These are phyloP conservation scores for Amanita jacksonii DNA, from an alignment of 768 basidiomycete genomes.

Conservation along the genomic window DNA sequence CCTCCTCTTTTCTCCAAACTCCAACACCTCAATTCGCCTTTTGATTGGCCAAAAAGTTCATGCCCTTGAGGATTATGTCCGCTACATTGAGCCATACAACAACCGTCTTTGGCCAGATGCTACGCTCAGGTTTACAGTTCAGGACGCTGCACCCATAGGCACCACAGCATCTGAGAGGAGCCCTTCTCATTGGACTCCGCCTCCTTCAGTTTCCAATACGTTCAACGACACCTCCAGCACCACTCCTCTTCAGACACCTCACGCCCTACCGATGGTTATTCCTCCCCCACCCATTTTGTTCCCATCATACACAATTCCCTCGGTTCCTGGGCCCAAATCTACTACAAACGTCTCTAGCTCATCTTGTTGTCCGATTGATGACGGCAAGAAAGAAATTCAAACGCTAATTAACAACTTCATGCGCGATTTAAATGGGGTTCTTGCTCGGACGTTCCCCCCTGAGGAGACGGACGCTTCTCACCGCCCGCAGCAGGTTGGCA, in stretches of 20 bases:
- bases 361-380: no score
- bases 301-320: conserved; percentile 14
- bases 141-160: conserved; percentile 37
- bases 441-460: conserved; percentile 21
- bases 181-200: conserved; percentile 1
- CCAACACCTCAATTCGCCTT: conserved; percentile 43
- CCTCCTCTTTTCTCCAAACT: conserved; percentile 60
- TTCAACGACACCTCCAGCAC: conserved; percentile 7
- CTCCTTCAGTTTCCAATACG: conserved; percentile 6
- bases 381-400: conserved; percentile 41
- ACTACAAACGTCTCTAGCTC: no score
- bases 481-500: no score
- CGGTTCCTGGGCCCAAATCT: conserved; percentile 4
- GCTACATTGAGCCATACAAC: conserved; percentile 37
- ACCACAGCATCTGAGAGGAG: conserved; percentile 16
- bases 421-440: conserved; percentile 37
- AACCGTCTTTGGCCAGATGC: conserved; percentile 42
- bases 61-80: conserved; percentile 47
- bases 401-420: conserved; percentile 42
- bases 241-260: no score
- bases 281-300: conserved; percentile 26
- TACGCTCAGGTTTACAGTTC: conserved; percentile 52
- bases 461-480: neutral
- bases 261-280: no score
- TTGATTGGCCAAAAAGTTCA: conserved; percentile 54